Conservation (phyloP, 495 filamentous ascomycete species). For the Tuber magnatum region DNA sequence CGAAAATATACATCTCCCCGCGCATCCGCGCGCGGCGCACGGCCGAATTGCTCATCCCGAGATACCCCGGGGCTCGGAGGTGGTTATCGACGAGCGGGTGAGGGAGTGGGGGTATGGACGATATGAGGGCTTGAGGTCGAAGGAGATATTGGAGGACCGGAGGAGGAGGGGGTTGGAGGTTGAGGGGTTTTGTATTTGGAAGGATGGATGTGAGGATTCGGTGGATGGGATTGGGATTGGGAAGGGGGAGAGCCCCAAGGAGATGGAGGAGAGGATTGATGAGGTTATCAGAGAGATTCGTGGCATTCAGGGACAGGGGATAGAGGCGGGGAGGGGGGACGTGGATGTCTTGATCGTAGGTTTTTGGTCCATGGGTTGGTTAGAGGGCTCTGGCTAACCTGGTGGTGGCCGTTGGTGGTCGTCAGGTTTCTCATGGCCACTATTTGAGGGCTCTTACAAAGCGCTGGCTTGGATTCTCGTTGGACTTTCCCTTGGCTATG, state of each 20-base stretch:
- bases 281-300: slow-evolving; percentile 67
- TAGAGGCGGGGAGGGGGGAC: slow-evolving; percentile 47
- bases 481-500: slow-evolving; percentile 60
- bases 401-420: neutral
- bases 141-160: slow-evolving; percentile 58
- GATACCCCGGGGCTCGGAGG: slow-evolving; percentile 44
- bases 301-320: slow-evolving; percentile 50
- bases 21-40: slow-evolving; percentile 78
- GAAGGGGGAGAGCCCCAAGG: slow-evolving; percentile 49
- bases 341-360: slow-evolving; percentile 60
- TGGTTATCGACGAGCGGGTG: slow-evolving; percentile 68
- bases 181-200: slow-evolving; percentile 73
- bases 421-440: slow-evolving; percentile 61
- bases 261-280: slow-evolving; percentile 64
- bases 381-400: neutral
- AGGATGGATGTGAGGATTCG: slow-evolving; percentile 64
- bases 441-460: slow-evolving; percentile 84
- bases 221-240: slow-evolving; percentile 39
- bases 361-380: neutral
- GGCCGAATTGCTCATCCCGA: slow-evolving; percentile 72
- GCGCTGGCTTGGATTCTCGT: slow-evolving; percentile 67
- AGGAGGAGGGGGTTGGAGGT: slow-evolving; percentile 54
- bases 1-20: slow-evolving; percentile 83
- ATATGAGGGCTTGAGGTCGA: slow-evolving; percentile 82
- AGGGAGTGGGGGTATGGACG: slow-evolving; percentile 94